phyloP scores from a whole-genome alignment of 202 grass and related monocot genomes.

The Setaria viridis region DNA sequence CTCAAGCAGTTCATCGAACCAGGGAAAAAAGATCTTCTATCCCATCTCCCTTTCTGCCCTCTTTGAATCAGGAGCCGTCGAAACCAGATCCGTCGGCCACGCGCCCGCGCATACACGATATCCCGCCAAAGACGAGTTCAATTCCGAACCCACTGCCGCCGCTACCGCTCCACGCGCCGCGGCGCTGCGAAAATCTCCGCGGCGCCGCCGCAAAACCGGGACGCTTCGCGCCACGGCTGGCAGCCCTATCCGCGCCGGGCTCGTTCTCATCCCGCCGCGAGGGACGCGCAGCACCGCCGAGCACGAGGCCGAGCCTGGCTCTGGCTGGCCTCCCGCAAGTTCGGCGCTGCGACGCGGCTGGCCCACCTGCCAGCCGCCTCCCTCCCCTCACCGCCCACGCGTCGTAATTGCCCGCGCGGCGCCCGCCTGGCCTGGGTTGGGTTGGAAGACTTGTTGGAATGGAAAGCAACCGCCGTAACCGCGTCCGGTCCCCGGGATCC shows the following conservation, averaged over 20 bases:
- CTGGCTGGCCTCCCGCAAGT: not conserved
- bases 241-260: not conserved
- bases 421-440: not conserved
- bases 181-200: not conserved
- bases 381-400: not conserved
- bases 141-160: not conserved
- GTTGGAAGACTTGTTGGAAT: not conserved
- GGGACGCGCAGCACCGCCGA: not conserved
- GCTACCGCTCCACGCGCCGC: not conserved
- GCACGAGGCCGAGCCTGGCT: not conserved
- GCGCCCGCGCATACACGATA: too few species aligned
- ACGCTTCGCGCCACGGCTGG: not conserved
- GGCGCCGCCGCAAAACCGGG: not conserved
- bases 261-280: not conserved
- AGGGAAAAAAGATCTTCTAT: not conserved
- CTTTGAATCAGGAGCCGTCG: not conserved
- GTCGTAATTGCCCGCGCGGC: not conserved
- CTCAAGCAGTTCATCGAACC: not conserved
- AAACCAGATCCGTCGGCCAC: not conserved
- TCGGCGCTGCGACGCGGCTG: not conserved
- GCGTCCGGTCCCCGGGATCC: not conserved
- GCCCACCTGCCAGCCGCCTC: conserved; percentile 3
- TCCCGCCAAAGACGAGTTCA: not conserved
- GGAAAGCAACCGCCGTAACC: not conserved
- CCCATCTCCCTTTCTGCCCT: not conserved